Base-by-base conservation (phyloP, 331 rosid species). In the Stylosanthes scabra region DNA sequence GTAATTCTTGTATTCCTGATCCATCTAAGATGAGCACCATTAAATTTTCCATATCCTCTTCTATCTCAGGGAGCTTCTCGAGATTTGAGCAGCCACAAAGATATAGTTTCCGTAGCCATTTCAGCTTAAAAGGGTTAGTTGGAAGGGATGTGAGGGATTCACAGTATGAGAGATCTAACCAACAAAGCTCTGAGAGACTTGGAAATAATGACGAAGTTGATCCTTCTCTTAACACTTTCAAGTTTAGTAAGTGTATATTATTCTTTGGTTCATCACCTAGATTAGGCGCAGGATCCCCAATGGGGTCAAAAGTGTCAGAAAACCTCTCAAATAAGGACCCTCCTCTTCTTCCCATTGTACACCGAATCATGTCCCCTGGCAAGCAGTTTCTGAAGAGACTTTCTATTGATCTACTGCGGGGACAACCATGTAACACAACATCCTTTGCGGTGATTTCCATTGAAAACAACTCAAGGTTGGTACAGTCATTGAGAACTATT, bases 121-220 rank as follows among this genome's bases (percentile, higher is more conserved):
- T 77, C 10, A 70, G 9, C 72, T 77, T 52, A 0, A 9, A 70
- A n/a, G 63, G 29, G 16, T 54, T 44, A 11, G 3, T 13, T 39
- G 74, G 69, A 71, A 65, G 64, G 57, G 11, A 25, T 29, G 47
- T 42, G 11, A 71, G 78, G 63, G 74, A 78, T 47, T 46, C 40
- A 47, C 78, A 71, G 14, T 71, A 0, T 10, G 78, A 72, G 67
- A 78, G 69, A 39, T 78, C 74, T 58, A 78, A 65, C 78, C 74
- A 71, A 65, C 82, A 64, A 4, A 64, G 56, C 56, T 78, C 62
- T 1, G 37, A 37, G 1, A 40, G 63, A 71, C 27, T 16, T 20
- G 51, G 70, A 57, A 45, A 64, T 37, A 10, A 46, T 14, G 73
- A 46, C 11, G 74, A 25, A 39, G 74, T 55, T 0, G 7, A 47